Conservation (phyloP, 208 protist genomes). For the Tritrichomonas foetus region DNA sequence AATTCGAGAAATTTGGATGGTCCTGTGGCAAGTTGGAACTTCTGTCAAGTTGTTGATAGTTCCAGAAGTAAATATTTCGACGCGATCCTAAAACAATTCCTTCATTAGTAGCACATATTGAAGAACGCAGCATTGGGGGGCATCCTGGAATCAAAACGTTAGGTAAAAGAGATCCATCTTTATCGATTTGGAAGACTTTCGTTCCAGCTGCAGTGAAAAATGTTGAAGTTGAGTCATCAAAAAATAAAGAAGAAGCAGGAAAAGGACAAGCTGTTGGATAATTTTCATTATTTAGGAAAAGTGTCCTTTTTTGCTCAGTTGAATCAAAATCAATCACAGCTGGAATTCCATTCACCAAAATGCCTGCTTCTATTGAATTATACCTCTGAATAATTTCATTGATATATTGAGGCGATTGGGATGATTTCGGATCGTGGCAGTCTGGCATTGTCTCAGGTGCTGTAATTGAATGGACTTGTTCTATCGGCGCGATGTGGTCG, state of each 20-base stretch:
- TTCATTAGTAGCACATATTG: not conserved
- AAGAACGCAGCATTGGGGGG: not conserved
- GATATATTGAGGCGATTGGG: not conserved
- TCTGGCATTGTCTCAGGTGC: not conserved
- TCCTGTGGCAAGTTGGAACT: too few relatives aligned
- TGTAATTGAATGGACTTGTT: not conserved
- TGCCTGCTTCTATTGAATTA: not conserved
- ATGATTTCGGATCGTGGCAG: not conserved
- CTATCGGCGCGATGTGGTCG: not conserved
- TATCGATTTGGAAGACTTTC: not conserved
- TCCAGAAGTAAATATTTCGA: not conserved
- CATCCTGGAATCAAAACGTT: too few relatives aligned
- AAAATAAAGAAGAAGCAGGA: not conserved
- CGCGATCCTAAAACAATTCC: not conserved
- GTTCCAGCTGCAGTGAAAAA: not conserved
- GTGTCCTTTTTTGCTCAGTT: not conserved
- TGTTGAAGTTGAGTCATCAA: not conserved
- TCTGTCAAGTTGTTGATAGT: not conserved
- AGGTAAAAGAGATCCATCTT: not conserved
- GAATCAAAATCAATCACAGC: not conserved
- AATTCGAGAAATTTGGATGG: not conserved
- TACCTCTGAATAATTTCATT: not conserved
- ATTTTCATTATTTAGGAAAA: not conserved
- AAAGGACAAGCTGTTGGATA: not conserved
- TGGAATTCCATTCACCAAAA: not conserved